phyloP scores from a whole-genome alignment of 805 yeast species.

The Cyberlindnera americana region DNA sequence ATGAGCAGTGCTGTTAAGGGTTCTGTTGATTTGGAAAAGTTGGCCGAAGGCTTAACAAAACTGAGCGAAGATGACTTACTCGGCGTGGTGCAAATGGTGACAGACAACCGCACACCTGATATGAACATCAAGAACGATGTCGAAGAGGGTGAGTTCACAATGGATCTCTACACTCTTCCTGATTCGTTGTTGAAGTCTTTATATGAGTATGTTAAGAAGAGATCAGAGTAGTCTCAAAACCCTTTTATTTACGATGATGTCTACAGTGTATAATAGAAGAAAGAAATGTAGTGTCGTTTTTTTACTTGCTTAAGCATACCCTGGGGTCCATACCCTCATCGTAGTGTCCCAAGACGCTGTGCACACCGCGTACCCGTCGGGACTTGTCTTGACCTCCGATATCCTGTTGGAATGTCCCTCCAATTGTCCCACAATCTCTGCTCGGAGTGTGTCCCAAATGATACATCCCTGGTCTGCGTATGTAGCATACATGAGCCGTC shows the following conservation, averaged over 20 bases:
- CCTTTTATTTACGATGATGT: not conserved
- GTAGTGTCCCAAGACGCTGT: conserved; percentile 83
- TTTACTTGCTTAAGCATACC: conserved; percentile 13
- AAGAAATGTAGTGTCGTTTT: not conserved
- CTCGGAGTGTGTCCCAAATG: conserved; percentile 72
- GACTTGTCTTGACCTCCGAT: conserved; percentile 60
- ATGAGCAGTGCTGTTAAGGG: conserved; percentile 60
- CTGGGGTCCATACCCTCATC: conserved; percentile 59
- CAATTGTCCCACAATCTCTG: conserved; percentile 59
- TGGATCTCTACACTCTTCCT: conserved; percentile 92
- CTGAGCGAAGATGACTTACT: conserved; percentile 88
- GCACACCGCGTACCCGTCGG: conserved; percentile 72
- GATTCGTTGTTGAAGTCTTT: conserved; percentile 85
- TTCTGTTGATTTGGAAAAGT: conserved; percentile 78
- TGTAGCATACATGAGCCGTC: conserved; percentile 69
- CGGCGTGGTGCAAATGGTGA: conserved; percentile 95
- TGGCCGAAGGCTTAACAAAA: conserved; percentile 87
- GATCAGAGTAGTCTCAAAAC: conserved; percentile 31
- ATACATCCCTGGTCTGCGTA: conserved; percentile 73
- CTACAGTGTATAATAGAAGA: conserved; percentile 5
- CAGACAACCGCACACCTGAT: conserved; percentile 90
- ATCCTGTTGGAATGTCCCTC: conserved; percentile 64
- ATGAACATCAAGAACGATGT: conserved; percentile 95
- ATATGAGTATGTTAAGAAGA: conserved; percentile 90
- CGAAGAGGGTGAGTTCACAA: conserved; percentile 95